Percentiles rank a stretch among this genome's conserved stretches.
Conservation (phyloP, 2,329 filamentous ascomycete species). For the Ceratocystis colombiana region DNA sequence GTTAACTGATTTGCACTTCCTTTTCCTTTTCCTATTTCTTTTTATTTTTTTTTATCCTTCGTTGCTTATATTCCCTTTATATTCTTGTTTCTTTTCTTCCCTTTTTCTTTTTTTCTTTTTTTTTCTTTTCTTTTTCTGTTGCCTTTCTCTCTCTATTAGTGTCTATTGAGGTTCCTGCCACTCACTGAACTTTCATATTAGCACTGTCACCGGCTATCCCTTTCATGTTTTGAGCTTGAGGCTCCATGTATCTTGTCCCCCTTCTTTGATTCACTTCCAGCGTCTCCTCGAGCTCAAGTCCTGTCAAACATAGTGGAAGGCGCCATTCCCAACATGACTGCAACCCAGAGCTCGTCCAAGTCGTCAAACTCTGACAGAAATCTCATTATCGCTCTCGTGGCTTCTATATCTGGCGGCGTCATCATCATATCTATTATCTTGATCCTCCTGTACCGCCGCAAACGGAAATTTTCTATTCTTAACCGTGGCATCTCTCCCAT, state of each 20-base stretch:
- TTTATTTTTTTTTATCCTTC: neutral
- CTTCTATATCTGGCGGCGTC: constrained; percentile 39
- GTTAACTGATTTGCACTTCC: constrained; percentile 2
- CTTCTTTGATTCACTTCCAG: neutral
- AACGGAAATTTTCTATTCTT: constrained; percentile 37
- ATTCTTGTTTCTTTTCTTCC: neutral
- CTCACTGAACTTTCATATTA: neutral
- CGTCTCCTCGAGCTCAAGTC: neutral
- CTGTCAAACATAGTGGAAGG: neutral
- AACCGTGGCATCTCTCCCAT: constrained; percentile 51
- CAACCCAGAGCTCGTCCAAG: neutral
- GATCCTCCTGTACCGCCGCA: constrained; percentile 34
- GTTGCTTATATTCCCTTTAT: no score
- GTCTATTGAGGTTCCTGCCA: neutral
- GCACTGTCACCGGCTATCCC: neutral
- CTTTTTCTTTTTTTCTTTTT: neutral
- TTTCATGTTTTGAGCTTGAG: constrained; percentile 4
- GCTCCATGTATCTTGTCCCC: constrained; percentile 1
- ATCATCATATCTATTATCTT: constrained; percentile 32
- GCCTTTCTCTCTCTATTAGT: neutral
- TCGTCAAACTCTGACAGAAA: constrained; percentile 32
- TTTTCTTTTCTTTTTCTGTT: neutral
- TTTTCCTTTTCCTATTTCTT: neutral
- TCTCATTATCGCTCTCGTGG: constrained; percentile 44
- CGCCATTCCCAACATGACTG: neutral